Evolutionary conservation across 768 basidiomycete genomes (phyloP).

Genomic region (Candolleomyces eurysporus): DNA sequence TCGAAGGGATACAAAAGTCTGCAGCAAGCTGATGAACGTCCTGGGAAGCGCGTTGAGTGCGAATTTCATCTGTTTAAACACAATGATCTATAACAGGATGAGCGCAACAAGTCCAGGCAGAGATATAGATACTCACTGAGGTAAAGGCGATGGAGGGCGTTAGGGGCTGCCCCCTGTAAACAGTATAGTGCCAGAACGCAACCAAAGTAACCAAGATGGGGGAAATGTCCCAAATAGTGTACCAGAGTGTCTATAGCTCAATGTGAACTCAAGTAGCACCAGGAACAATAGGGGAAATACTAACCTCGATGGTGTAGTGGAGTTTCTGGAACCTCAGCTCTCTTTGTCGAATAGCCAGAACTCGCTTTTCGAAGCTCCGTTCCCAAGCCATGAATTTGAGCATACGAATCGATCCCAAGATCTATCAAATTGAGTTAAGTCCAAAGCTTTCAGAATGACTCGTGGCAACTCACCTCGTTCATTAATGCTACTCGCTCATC

Average conservation of each 20-base stretch:
- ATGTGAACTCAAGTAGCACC: neutral
- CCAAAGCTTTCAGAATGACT: neutral
- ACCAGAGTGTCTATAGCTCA: slow-evolving; percentile 29
- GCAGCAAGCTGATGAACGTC: slow-evolving; percentile 86
- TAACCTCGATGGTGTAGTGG: slow-evolving; percentile 77
- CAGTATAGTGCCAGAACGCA: slow-evolving; percentile 70
- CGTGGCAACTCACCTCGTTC: slow-evolving; percentile 58
- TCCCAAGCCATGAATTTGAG: slow-evolving; percentile 97
- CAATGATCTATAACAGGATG: slow-evolving; percentile 3
- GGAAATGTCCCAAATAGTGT: slow-evolving; percentile 28
- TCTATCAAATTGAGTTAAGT: slow-evolving; percentile 38
- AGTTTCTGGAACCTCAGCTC: slow-evolving; percentile 83
- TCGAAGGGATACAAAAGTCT: slow-evolving; percentile 80
- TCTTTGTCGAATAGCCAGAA: slow-evolving; percentile 70
- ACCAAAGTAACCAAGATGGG: slow-evolving; percentile 61
- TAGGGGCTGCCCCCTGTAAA: slow-evolving; percentile 63
- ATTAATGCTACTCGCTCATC: slow-evolving; percentile 89
- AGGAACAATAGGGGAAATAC: neutral
- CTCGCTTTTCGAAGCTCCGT: slow-evolving; percentile 77
- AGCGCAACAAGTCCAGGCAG: slow-evolving; percentile 11
- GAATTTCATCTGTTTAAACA: slow-evolving; percentile 87
- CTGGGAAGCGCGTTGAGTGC: slow-evolving; percentile 87
- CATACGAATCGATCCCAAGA: slow-evolving; percentile 88
- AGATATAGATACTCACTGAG: slow-evolving; percentile 42
- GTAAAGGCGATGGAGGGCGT: slow-evolving; percentile 88